These are phyloP conservation scores for Talaromyces marneffei DNA, from an alignment of 2,329 filamentous ascomycete genomes.

Conservation along the genomic window DNA sequence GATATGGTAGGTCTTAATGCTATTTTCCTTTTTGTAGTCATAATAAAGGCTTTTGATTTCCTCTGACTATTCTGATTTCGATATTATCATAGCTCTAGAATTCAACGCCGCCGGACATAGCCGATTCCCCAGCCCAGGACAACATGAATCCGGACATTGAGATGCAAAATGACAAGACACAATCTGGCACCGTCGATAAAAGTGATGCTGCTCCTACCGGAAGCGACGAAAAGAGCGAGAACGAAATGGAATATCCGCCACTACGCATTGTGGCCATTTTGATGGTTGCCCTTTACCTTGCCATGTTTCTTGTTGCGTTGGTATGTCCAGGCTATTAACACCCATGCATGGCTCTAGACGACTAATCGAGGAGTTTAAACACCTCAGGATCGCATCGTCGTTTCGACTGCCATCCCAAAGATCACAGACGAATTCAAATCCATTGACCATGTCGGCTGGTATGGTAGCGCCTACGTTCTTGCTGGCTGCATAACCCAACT, in stretches of 20 bases:
- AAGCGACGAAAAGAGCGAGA: not conserved
- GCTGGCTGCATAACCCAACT: not conserved
- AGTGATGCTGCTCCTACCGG: not conserved
- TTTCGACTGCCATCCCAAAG: not conserved
- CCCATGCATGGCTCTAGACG: not conserved
- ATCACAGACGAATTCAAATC: not conserved
- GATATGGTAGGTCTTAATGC: no score
- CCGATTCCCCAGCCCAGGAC: not conserved
- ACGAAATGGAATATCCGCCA: not conserved
- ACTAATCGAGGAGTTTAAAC: not conserved
- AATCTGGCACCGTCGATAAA: not conserved
- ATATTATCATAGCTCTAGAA: no score
- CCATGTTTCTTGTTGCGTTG: not conserved
- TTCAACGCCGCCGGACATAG: not conserved
- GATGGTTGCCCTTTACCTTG: not conserved
- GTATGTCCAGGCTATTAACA: not conserved
- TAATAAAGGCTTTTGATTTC: no score
- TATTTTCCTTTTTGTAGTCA: no score
- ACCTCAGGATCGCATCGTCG: not conserved
- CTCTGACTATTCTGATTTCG: no score
- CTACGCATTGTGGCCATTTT: not conserved
- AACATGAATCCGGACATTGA: not conserved
- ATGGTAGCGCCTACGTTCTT: not conserved
- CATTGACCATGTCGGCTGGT: not conserved
- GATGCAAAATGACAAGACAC: no score